phyloP scores from a whole-genome alignment of 768 basidiomycete genomes.

The Phaeotremella fagi region DNA sequence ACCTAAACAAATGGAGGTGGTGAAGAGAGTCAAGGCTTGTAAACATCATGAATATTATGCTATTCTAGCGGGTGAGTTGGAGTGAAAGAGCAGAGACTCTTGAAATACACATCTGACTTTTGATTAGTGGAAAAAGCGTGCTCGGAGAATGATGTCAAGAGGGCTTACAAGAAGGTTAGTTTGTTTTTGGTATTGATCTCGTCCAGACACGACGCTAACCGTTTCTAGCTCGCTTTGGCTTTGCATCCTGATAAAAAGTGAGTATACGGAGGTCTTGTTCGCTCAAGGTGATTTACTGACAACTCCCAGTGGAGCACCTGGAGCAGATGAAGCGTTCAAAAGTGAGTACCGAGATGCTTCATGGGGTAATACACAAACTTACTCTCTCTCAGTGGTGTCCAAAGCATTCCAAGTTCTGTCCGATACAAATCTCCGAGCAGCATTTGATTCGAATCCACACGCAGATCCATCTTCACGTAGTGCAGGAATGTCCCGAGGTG shows the following conservation, averaged over 20 bases:
- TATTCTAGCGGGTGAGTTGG: constrained; percentile 58
- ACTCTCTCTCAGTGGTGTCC: constrained; percentile 69
- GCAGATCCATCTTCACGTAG: constrained; percentile 79
- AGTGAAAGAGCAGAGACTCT: background rate
- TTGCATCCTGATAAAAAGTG: constrained; percentile 53
- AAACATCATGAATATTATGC: constrained; percentile 89
- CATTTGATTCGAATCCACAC: constrained; percentile 60
- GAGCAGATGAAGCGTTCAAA: constrained; percentile 97
- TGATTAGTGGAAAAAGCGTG: constrained; percentile 44
- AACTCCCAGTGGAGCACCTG: constrained; percentile 80
- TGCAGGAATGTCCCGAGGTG: constrained; percentile 57
- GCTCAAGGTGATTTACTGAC: constrained; percentile 1
- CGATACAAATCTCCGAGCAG: constrained; percentile 86
- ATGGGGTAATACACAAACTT: background rate
- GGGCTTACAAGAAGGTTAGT: constrained; percentile 88
- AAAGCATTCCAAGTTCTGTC: constrained; percentile 95
- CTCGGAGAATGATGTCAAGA: constrained; percentile 54
- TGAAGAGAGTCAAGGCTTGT: constrained; percentile 78
- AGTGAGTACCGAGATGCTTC: constrained; percentile 55
- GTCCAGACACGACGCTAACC: background rate
- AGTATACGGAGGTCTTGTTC: background rate
- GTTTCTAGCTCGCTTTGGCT: constrained; percentile 65
- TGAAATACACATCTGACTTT: background rate
- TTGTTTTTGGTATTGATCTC: background rate
- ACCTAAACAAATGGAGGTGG: constrained; percentile 71